Evolutionary conservation across 768 basidiomycete genomes (phyloP), one percentile per base, ranked within the genome.

Genomic region (Boletus reticulatus): DNA sequence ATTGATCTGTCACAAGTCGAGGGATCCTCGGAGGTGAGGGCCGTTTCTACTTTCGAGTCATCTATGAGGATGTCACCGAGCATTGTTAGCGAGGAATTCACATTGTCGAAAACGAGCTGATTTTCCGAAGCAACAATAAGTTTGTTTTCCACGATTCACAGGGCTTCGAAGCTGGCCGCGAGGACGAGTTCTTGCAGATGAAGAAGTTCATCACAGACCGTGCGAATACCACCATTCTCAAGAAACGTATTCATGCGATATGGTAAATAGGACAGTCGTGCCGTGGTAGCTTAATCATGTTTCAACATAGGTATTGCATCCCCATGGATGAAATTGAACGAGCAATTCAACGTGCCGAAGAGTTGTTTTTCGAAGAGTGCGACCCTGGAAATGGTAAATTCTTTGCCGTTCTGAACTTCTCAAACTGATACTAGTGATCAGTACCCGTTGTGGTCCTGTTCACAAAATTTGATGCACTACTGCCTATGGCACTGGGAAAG

Each of bases 391-490:
- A 52, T 42, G n/a, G 50, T 52, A n/a, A n/a, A n/a, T n/a, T n/a
- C 22, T 2, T 9, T n/a, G n/a, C n/a, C 16, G 27, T 10, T 2
- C n/a, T n/a, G n/a, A n/a, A 59, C 54, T 16, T 19, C n/a, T 27
- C 3, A 20, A 27, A 4, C 32, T 57, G 14, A 24, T 17, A 1
- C 19, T 2, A 32, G 31, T 34, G 6, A 24, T n/a, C 19, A 57
- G 56, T 53, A 19, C 56, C 58, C 10, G 50, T 56, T 9, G 19
- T 59, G 1, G 50, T 59, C 9, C 6, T 57, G 19, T 57, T 59
- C 47, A 59, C 55, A 1, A 59, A 59, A 17, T 59, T 43, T 20
- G 54, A 59, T 37, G 54, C 57, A 3, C 50, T 59, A 7, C 27
- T 37, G 27, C 12, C 49, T 4, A 20, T 39, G 4, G 57, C 54